Evolutionary conservation across 192 early-diverging fungal species (phyloP).

Genomic region (Linnemannia zychae): DNA sequence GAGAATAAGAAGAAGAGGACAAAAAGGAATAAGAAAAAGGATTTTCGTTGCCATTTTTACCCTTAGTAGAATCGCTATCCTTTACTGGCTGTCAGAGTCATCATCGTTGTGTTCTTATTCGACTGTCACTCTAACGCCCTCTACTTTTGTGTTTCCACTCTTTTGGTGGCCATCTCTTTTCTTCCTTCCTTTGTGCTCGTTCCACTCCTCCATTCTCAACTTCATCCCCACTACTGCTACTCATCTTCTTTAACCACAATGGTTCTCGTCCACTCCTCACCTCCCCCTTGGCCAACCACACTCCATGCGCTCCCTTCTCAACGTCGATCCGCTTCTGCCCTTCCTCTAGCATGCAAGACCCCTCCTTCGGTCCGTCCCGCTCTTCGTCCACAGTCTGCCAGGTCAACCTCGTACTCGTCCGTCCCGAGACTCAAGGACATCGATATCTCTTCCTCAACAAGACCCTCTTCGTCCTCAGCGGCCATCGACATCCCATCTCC

Average conservation of each 20-base stretch:
- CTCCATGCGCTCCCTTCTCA: neutral
- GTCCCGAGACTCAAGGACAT: slow-evolving; percentile 7
- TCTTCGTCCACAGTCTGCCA: slow-evolving; percentile 9
- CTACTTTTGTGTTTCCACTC: neutral
- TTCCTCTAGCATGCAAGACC: slow-evolving; percentile 25
- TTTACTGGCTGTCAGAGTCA: too few species aligned
- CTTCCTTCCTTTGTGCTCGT: neutral
- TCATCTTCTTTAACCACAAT: neutral
- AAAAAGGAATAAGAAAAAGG: too few species aligned
- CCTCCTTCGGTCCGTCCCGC: neutral
- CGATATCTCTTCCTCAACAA: neutral
- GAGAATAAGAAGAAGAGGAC: too few species aligned
- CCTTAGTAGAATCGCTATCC: too few species aligned
- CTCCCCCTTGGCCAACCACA: slow-evolving; percentile 8
- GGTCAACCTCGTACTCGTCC: slow-evolving; percentile 40
- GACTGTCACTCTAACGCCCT: neutral
- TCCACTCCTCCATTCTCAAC: neutral
- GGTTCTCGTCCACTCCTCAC: slow-evolving; percentile 17
- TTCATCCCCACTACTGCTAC: neutral
- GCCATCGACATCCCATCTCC: slow-evolving; percentile 43
- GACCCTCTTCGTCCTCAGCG: neutral
- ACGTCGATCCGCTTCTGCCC: neutral
- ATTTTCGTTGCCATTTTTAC: too few species aligned
- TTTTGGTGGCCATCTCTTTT: neutral
- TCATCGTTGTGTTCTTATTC: too few species aligned